These are phyloP conservation scores for Geranium brycei DNA, from an alignment of 345 rosid genomes.

Conservation along the genomic window DNA sequence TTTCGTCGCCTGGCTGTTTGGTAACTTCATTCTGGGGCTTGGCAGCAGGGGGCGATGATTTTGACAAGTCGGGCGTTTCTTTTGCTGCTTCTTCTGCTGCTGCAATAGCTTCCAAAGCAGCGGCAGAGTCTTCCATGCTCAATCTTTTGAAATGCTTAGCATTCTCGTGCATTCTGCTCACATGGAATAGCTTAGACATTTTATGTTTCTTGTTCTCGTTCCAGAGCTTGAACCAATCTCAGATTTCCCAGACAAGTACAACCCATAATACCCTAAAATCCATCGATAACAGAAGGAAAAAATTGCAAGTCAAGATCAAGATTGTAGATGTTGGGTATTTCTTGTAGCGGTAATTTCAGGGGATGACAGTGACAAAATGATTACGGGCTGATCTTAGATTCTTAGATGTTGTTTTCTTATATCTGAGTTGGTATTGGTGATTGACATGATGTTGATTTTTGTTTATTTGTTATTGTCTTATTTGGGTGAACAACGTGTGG, in stretches of 20 bases:
- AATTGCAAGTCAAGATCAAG: too few relatives aligned
- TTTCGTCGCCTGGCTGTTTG: too few relatives aligned
- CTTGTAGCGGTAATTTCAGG: neutral
- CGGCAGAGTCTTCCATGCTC: constrained; percentile 27
- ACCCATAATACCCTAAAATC: neutral
- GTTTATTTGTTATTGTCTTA: neutral
- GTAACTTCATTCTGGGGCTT: too few relatives aligned
- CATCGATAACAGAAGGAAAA: too few relatives aligned
- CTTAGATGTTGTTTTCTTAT: neutral
- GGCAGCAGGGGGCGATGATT: too few relatives aligned
- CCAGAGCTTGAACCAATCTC: constrained; percentile 24
- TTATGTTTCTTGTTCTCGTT: constrained; percentile 41
- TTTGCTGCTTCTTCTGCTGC: too few relatives aligned
- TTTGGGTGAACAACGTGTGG: constrained; percentile 36
- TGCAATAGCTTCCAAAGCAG: too few relatives aligned
- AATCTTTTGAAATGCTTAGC: constrained; percentile 32
- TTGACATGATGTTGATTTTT: neutral
- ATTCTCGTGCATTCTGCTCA: constrained; percentile 36
- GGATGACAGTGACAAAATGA: too few relatives aligned
- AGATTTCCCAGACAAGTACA: too few relatives aligned
- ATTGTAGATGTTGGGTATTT: too few relatives aligned
- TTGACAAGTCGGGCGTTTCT: too few relatives aligned
- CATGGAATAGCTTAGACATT: constrained; percentile 49
- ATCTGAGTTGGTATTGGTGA: neutral
- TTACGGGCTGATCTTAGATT: neutral